phyloP scores from a whole-genome alignment of 495 filamentous ascomycete species.

The Daldinia vernicosa region DNA sequence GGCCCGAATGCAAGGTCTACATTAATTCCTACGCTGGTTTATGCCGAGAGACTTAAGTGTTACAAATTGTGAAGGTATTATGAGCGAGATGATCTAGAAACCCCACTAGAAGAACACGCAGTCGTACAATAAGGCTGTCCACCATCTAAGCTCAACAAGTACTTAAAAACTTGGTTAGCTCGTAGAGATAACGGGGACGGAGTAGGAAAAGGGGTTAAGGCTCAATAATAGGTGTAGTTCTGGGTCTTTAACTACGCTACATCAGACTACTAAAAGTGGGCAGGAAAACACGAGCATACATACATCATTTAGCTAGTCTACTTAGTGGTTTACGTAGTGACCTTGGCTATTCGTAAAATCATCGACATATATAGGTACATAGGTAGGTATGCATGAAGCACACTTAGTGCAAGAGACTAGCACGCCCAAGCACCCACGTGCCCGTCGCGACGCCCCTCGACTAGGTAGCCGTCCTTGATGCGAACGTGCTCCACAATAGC shows the following conservation, averaged over 20 bases:
- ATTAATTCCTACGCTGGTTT: not conserved
- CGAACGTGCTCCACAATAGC: constrained; percentile 86
- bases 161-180: not conserved
- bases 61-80: not conserved
- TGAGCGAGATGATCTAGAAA: not conserved
- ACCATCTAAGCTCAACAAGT: not conserved
- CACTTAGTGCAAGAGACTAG: constrained; percentile 49
- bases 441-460: constrained; percentile 90
- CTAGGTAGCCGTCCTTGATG: constrained; percentile 91
- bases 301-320: not conserved
- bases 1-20: not conserved
- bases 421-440: constrained; percentile 93
- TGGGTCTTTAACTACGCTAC: not conserved
- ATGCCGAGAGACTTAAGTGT: not conserved
- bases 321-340: constrained; percentile 3
- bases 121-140: not conserved
- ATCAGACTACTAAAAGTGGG: not conserved
- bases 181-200: not conserved
- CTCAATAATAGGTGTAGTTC: not conserved
- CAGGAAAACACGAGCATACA: constrained; percentile 3
- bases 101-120: not conserved
- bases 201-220: not conserved
- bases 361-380: constrained; percentile 28
- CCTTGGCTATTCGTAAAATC: constrained; percentile 16
- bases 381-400: constrained; percentile 14